These are phyloP conservation scores for Blepharisma japonicum DNA, from an alignment of 73 alveolate species.

Conservation along the genomic window DNA sequence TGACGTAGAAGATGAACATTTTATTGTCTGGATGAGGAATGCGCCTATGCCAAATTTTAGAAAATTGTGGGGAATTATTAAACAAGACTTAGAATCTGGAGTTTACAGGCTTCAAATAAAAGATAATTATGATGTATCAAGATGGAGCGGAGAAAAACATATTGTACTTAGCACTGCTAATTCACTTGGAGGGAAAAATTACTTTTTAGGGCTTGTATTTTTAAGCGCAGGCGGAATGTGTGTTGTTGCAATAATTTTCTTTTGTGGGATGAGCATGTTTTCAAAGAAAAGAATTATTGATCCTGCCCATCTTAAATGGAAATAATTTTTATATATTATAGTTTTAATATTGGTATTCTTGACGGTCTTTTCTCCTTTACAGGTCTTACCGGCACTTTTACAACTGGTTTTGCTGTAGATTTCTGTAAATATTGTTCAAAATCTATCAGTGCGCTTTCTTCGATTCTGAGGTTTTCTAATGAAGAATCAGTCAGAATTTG, in stretches of 20 bases:
- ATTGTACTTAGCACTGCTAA: constrained; percentile 84
- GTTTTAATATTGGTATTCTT: no score
- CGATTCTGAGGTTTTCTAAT: no score
- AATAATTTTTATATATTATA: no score
- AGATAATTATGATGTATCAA: constrained; percentile 71
- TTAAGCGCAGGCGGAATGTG: constrained; percentile 80
- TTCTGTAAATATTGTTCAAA: no score
- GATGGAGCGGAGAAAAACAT: constrained; percentile 80
- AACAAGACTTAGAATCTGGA: constrained; percentile 58
- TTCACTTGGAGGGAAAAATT: constrained; percentile 88
- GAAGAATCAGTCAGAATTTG: no score
- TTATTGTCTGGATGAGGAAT: constrained; percentile 92
- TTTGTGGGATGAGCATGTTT: constrained; percentile 23
- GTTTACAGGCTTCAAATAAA: constrained; percentile 43
- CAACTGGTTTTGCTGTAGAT: neutral
- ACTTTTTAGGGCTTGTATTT: constrained; percentile 73
- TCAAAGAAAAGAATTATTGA: no score
- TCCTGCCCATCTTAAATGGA: no score
- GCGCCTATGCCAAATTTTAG: constrained; percentile 85
- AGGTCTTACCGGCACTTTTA: constrained; percentile 11
- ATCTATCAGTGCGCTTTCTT: no score
- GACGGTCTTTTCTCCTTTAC: neutral
- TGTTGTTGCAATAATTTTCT: constrained; percentile 51
- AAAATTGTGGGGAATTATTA: constrained; percentile 84
- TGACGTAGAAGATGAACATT: constrained; percentile 74